Conservation (phyloP, 352 stramenopile species). For the Phytophthora constricta region DNA sequence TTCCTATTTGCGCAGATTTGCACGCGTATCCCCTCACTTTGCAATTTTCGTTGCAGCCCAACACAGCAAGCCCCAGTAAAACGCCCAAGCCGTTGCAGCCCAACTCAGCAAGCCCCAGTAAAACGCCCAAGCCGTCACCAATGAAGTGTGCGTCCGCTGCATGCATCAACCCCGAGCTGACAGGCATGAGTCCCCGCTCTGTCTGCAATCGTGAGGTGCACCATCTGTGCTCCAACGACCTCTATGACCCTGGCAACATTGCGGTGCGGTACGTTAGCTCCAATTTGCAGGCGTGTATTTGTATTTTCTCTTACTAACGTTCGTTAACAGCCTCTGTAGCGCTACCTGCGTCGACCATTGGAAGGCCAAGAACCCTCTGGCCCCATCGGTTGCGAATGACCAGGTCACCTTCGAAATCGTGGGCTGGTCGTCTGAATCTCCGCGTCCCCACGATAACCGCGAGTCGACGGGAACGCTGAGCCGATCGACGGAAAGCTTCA, state of each 20-base stretch:
- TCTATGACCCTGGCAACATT: neutral
- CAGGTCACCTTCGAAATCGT: neutral
- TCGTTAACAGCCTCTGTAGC: neutral
- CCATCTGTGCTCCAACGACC: slow-evolving; percentile 3
- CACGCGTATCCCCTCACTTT: too few species aligned
- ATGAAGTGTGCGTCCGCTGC: neutral
- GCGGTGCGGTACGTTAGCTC: neutral
- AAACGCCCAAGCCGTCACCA: neutral
- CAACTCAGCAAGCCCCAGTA: neutral
- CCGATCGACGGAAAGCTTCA: neutral
- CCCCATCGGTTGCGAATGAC: neutral
- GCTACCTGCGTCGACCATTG: neutral
- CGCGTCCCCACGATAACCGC: neutral
- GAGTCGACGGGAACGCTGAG: neutral
- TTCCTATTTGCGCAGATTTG: too few species aligned
- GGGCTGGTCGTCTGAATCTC: neutral
- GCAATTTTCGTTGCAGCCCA: neutral
- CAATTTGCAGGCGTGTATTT: neutral
- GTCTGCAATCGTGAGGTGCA: neutral
- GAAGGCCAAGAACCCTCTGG: neutral
- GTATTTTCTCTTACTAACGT: neutral
- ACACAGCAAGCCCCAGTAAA: neutral
- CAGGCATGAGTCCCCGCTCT: neutral
- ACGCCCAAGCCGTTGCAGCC: neutral
- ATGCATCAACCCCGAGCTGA: neutral